Conservation (phyloP, 1,139 yeast genomes). For the Yarrowia galli region DNA sequence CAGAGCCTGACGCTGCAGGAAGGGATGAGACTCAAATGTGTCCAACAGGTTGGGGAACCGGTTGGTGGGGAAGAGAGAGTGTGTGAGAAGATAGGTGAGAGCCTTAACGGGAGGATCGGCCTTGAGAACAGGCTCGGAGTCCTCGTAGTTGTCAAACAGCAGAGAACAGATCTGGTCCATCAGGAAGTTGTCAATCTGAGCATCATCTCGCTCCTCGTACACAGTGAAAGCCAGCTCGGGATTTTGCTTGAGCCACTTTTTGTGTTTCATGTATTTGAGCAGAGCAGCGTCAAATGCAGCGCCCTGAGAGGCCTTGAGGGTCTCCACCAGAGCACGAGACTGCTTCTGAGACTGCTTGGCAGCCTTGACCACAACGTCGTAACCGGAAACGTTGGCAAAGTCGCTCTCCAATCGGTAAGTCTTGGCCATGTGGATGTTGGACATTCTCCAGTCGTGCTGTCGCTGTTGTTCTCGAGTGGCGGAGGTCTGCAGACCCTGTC, state of each 20-base stretch:
- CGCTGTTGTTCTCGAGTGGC: constrained; percentile 30
- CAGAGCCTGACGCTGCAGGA: constrained; percentile 79
- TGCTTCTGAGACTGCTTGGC: constrained; percentile 19
- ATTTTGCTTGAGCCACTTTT: constrained; percentile 45
- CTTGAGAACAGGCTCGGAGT: constrained; percentile 29
- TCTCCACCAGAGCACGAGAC: constrained; percentile 1
- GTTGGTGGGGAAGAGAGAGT: constrained; percentile 78
- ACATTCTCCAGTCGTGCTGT: constrained; percentile 37
- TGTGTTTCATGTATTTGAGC: constrained; percentile 46
- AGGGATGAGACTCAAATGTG: constrained; percentile 60
- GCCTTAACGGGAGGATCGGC: constrained; percentile 61
- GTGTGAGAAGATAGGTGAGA: constrained; percentile 77
- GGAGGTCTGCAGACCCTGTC: constrained; percentile 29
- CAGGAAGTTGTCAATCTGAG: constrained; percentile 68
- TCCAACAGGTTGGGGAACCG: constrained; percentile 63
- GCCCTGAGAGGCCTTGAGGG: constrained; percentile 41
- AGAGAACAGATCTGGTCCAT: constrained; percentile 59
- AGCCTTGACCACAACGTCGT: constrained; percentile 19
- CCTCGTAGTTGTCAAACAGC: constrained; percentile 51
- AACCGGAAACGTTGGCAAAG: constrained; percentile 17
- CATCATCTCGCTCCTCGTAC: constrained; percentile 71
- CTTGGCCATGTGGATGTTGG: constrained; percentile 31
- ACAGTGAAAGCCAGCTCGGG: constrained; percentile 48
- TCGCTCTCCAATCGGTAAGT: constrained; percentile 9
- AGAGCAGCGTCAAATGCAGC: constrained; percentile 45